phyloP scores from a whole-genome alignment of 768 basidiomycete species.

The Mrakia blollopis region DNA sequence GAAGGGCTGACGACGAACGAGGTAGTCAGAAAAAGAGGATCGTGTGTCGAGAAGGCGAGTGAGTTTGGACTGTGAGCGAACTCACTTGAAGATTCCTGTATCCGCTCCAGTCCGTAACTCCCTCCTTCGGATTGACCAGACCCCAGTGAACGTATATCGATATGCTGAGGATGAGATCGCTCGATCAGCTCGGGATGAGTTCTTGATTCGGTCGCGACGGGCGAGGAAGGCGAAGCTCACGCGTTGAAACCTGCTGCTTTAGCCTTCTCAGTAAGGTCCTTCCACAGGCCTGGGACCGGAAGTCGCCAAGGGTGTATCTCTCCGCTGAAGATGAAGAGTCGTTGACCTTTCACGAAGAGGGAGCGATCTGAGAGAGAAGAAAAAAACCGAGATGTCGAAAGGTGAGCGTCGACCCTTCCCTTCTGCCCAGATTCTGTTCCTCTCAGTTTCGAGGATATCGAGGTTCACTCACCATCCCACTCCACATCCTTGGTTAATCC shows the following conservation, averaged over 20 bases:
- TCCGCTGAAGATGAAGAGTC: conserved; percentile 72
- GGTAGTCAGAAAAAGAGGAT: neutral
- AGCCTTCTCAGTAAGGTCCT: conserved; percentile 72
- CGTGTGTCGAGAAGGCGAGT: no score
- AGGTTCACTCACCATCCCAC: conserved; percentile 7
- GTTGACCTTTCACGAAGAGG: conserved; percentile 61
- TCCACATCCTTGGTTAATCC: neutral
- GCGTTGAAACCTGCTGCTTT: conserved; percentile 75
- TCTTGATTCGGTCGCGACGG: neutral
- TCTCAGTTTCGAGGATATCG: neutral
- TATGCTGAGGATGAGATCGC: conserved; percentile 42
- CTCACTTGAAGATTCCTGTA: conserved; percentile 50
- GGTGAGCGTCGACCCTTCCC: neutral
- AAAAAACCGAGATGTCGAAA: no score
- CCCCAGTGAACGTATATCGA: conserved; percentile 77
- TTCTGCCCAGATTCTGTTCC: no score
- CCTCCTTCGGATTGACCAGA: conserved; percentile 66
- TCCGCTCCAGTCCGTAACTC: conserved; percentile 65
- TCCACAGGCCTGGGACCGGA: conserved; percentile 73
- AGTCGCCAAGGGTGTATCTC: conserved; percentile 80
- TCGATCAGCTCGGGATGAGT: neutral
- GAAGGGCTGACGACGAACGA: conserved; percentile 55
- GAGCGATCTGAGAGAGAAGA: neutral
- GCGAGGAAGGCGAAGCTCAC: neutral
- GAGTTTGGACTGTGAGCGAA: no score